A percentile compares a stretch with the other conserved stretches of the same genome.
Evolutionary conservation across 805 yeast species (phyloP).

Genomic region (Candida vartiovaarae): DNA sequence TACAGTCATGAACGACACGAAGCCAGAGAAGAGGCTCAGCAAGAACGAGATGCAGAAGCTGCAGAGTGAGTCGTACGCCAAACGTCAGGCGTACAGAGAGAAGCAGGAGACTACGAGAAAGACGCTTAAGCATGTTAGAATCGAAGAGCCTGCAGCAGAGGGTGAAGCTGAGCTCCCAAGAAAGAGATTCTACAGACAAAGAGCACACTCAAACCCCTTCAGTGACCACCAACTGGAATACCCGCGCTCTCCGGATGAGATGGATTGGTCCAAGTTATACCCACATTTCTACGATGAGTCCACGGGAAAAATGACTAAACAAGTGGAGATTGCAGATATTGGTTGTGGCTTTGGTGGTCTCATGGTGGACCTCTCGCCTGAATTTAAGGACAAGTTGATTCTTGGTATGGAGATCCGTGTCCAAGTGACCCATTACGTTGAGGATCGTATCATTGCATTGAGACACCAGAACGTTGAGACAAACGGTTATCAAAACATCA

Average conservation of each 20-base stretch:
- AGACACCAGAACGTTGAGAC: conserved; percentile 38
- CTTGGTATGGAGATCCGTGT: conserved; percentile 97
- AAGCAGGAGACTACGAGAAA: conserved; percentile 44
- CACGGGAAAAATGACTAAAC: conserved; percentile 34
- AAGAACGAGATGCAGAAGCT: conserved; percentile 18
- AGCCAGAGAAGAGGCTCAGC: conserved; percentile 3
- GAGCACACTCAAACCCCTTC: conserved; percentile 97
- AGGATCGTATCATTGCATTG: conserved; percentile 87
- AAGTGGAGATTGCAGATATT: conserved; percentile 86
- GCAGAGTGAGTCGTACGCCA: conserved; percentile 20
- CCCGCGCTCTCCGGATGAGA: conserved; percentile 69
- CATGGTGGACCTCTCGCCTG: conserved; percentile 69
- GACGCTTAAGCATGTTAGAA: conserved; percentile 39
- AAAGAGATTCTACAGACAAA: conserved; percentile 85
- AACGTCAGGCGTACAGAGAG: conserved; percentile 33
- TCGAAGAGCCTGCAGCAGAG: conserved; percentile 26
- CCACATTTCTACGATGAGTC: conserved; percentile 49
- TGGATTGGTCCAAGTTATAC: conserved; percentile 82
- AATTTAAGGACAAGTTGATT: conserved; percentile 64
- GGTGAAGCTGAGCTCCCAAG: conserved; percentile 52
- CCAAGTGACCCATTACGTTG: conserved; percentile 95
- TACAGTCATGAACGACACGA: not conserved
- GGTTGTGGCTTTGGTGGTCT: conserved; percentile 99
- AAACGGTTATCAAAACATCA: conserved; percentile 67
- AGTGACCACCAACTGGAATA: conserved; percentile 91